Percentiles rank a stretch among this genome's conserved stretches.
These are phyloP conservation scores for Cajanus cajan DNA, from an alignment of 306 rosid species.

Conservation along the genomic window DNA sequence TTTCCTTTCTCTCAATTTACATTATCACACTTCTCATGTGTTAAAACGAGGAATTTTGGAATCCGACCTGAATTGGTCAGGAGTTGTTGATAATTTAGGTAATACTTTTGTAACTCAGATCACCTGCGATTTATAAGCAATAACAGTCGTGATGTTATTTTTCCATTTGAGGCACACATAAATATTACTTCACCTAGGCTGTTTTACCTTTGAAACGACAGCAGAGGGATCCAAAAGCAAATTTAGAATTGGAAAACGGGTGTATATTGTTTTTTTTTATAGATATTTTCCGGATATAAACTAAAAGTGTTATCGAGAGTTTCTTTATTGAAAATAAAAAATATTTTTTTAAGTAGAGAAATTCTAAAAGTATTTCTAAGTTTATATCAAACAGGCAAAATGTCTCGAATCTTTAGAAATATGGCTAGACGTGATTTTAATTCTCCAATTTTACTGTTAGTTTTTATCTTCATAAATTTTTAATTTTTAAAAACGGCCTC, in stretches of 20 bases:
- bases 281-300: too few species aligned
- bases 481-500: not conserved
- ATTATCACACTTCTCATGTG: constrained; percentile 3
- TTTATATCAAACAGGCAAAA: too few species aligned
- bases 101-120: too few species aligned
- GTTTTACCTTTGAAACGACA: not conserved
- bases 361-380: too few species aligned
- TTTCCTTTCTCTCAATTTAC: not conserved
- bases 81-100: constrained; percentile 25
- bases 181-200: not conserved
- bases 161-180: not conserved
- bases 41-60: constrained; percentile 28
- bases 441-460: not conserved
- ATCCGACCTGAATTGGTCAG: not conserved
- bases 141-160: not conserved
- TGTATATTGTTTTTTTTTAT: too few species aligned
- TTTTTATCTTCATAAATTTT: not conserved
- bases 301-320: too few species aligned
- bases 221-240: not conserved
- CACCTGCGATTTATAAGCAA: not conserved
- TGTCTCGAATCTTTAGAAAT: not conserved
- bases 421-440: too few species aligned
- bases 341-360: too few species aligned
- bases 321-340: too few species aligned
- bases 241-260: not conserved